Conservation (phyloP, 139 green algal species). For the Chlamydomonas urium region DNA sequence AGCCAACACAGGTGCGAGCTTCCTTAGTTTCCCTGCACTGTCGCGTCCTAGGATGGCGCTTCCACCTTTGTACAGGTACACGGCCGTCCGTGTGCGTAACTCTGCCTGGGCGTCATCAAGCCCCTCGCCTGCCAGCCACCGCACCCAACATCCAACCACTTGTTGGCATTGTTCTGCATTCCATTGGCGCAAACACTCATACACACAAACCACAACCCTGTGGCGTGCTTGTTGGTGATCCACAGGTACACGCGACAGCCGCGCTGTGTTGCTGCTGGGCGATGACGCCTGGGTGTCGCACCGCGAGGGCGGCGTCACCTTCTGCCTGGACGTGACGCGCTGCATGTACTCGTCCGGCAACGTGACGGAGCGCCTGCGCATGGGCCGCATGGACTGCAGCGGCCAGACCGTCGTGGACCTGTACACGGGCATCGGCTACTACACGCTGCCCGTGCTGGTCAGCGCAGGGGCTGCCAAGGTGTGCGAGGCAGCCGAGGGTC, state of each 20-base stretch:
- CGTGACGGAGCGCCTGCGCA: constrained; percentile 64
- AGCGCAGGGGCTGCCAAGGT: constrained; percentile 19
- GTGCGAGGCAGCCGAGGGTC: background rate
- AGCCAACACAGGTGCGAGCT: constrained; percentile 33
- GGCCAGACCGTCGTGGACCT: constrained; percentile 69
- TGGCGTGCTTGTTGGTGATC: too few relatives aligned
- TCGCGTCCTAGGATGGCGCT: too few relatives aligned
- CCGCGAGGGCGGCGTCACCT: constrained; percentile 47
- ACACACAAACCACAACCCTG: too few relatives aligned
- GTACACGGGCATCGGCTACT: constrained; percentile 80
- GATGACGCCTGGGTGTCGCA: constrained; percentile 61
- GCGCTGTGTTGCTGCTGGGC: constrained; percentile 22
- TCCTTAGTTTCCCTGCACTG: too few relatives aligned
- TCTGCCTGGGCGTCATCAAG: too few relatives aligned
- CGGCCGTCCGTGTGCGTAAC: too few relatives aligned
- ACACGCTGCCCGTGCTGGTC: constrained; percentile 64
- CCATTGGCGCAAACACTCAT: too few relatives aligned
- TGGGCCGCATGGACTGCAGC: constrained; percentile 36
- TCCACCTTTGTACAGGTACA: too few relatives aligned
- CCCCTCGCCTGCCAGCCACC: too few relatives aligned
- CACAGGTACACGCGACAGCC: constrained; percentile 7
- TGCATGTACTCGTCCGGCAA: constrained; percentile 78
- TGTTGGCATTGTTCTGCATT: too few relatives aligned
- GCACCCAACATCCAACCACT: too few relatives aligned
- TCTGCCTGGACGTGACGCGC: constrained; percentile 61